phyloP scores from a whole-genome alignment of 2,329 filamentous ascomycete genomes.

The Colletotrichum brevisporum region DNA sequence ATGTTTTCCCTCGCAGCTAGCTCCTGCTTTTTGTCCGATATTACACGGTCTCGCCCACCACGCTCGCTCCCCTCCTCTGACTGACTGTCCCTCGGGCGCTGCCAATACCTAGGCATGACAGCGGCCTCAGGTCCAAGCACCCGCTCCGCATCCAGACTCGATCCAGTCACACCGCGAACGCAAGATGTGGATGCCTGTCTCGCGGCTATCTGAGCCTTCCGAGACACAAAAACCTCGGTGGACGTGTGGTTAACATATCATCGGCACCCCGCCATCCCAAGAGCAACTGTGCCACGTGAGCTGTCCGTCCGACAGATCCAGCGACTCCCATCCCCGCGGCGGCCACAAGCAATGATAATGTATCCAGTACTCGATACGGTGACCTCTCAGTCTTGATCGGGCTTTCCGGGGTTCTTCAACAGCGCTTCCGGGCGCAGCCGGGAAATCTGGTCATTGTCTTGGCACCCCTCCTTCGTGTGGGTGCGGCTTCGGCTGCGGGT shows the following conservation, averaged over 20 bases:
- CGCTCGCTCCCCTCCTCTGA: neutral
- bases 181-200: conserved; percentile 24
- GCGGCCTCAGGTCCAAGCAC: neutral
- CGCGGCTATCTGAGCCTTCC: conserved; percentile 30
- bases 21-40: neutral
- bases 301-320: neutral
- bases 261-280: neutral
- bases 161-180: conserved; percentile 4
- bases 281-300: no score
- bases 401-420: conserved; percentile 25
- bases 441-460: conserved; percentile 25
- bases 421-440: conserved; percentile 26
- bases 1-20: neutral
- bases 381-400: conserved; percentile 18
- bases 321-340: neutral
- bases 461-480: conserved; percentile 29
- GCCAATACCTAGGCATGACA: no score
- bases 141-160: neutral
- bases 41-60: conserved; percentile 22
- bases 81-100: neutral
- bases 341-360: neutral
- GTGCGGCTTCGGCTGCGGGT: conserved; percentile 55
- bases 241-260: neutral
- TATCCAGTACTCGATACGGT: neutral
- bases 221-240: conserved; percentile 17